Conservation (phyloP, 768 basidiomycete species). For the Brasilioporus rufonigricans region DNA sequence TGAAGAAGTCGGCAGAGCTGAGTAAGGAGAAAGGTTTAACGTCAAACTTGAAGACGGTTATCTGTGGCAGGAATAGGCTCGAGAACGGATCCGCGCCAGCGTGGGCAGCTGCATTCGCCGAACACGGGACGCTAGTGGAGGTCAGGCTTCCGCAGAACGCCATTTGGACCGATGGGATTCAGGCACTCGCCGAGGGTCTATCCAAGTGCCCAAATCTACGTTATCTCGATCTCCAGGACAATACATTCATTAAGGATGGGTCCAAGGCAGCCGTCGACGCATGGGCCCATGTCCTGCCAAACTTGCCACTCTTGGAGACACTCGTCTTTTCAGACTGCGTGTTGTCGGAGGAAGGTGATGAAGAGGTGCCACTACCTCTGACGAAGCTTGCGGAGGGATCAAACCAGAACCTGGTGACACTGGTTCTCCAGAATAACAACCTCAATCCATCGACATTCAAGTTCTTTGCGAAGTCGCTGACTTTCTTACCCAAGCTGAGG, state of each 20-base stretch:
- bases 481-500: conserved; percentile 57
- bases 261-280: conserved; percentile 54
- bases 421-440: conserved; percentile 93
- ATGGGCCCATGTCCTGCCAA: conserved; percentile 62
- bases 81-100: conserved; percentile 82
- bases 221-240: conserved; percentile 90
- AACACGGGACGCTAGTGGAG: conserved; percentile 76
- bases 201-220: conserved; percentile 62
- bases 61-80: conserved; percentile 95
- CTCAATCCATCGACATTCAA: conserved; percentile 68
- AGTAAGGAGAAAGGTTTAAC: conserved; percentile 62
- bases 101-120: conserved; percentile 88
- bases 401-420: conserved; percentile 67
- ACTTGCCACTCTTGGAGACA: conserved; percentile 69
- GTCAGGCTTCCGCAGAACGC: conserved; percentile 98
- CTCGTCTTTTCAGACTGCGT: conserved; percentile 94
- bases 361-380: conserved; percentile 69
- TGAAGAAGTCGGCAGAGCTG: conserved; percentile 70
- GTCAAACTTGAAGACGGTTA: conserved; percentile 73
- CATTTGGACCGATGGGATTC: conserved; percentile 89
- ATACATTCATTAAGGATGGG: conserved; percentile 71
- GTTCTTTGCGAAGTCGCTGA: conserved; percentile 65
- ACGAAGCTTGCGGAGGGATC: conserved; percentile 63
- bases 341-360: conserved; percentile 67
- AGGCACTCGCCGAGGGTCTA: conserved; percentile 73